phyloP scores from a whole-genome alignment of 441 rosid species.

The Erodium moschatum region DNA sequence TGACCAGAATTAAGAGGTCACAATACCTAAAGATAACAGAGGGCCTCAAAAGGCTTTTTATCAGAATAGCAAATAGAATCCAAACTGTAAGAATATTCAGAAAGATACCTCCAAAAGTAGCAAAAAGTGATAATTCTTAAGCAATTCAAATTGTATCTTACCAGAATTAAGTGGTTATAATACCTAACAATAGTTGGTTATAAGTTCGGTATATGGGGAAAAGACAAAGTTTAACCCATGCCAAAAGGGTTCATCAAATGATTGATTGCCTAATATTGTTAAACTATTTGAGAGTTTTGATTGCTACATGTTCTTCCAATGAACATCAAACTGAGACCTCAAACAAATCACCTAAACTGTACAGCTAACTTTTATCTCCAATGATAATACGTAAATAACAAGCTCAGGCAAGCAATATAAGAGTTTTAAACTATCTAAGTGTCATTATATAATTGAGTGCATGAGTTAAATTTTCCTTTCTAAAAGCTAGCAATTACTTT shows the following conservation, averaged over 20 bases:
- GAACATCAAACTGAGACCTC: constrained; percentile 5
- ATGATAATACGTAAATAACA: constrained; percentile 8
- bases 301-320: constrained; percentile 6
- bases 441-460: neutral
- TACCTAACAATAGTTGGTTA: constrained; percentile 10
- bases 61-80: constrained; percentile 4
- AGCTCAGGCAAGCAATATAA: neutral
- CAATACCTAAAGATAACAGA: neutral
- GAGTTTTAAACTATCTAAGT: constrained; percentile 4
- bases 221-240: constrained; percentile 1
- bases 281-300: neutral
- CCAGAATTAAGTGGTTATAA: constrained; percentile 1
- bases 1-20: neutral
- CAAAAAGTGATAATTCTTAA: neutral
- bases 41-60: neutral
- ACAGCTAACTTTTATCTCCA: neutral
- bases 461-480: constrained; percentile 1
- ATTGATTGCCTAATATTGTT: constrained; percentile 4
- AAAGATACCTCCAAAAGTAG: constrained; percentile 6
- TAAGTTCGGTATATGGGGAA: constrained; percentile 2
- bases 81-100: neutral
- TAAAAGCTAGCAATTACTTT: constrained; percentile 1
- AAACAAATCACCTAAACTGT: neutral
- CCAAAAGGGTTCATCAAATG: constrained; percentile 1
- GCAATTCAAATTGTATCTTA: constrained; percentile 3